Percentiles rank a stretch among this genome's conserved stretches.
Conservation (phyloP, 2,329 filamentous ascomycete species). For the Pleomassaria siparia region DNA sequence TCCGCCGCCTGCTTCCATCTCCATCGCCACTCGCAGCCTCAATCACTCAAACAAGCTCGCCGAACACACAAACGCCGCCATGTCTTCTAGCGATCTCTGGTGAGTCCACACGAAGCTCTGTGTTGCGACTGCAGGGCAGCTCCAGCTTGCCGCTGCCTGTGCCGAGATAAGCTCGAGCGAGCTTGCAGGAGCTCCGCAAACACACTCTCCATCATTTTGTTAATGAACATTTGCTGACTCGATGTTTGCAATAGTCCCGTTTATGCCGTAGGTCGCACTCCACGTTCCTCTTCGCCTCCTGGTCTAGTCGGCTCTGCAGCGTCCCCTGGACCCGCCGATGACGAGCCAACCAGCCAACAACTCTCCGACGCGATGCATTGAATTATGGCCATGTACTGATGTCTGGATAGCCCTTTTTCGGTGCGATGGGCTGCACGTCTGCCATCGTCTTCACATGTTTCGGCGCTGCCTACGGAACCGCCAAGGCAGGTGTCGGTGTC, state of each 20-base stretch:
- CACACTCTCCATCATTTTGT: background rate
- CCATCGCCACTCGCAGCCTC: conserved; percentile 18
- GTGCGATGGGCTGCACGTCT: conserved; percentile 93
- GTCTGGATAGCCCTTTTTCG: conserved; percentile 75
- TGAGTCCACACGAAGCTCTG: conserved; percentile 56
- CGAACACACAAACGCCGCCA: conserved; percentile 52
- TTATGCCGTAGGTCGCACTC: conserved; percentile 84
- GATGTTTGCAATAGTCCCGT: conserved; percentile 69
- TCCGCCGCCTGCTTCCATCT: conserved; percentile 33
- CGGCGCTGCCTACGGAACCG: conserved; percentile 96
- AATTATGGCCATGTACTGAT: conserved; percentile 22
- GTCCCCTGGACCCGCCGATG: conserved; percentile 8
- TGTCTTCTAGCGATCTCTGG: conserved; percentile 76
- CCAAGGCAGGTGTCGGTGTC: conserved; percentile 98
- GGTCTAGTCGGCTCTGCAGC: conserved; percentile 19
- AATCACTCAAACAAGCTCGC: conserved; percentile 22
- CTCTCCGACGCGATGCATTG: background rate
- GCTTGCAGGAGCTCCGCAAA: conserved; percentile 22
- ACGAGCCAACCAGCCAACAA: background rate
- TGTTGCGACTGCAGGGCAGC: conserved; percentile 32
- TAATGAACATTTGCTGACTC: conserved; percentile 33
- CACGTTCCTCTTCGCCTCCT: conserved; percentile 23
- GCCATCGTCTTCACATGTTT: conserved; percentile 97
- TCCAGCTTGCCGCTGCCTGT: conserved; percentile 42
- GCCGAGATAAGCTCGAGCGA: conserved; percentile 34